Base-by-base conservation (phyloP, 2,329 filamentous ascomycete species). In the Colletotrichum eremochloae region DNA sequence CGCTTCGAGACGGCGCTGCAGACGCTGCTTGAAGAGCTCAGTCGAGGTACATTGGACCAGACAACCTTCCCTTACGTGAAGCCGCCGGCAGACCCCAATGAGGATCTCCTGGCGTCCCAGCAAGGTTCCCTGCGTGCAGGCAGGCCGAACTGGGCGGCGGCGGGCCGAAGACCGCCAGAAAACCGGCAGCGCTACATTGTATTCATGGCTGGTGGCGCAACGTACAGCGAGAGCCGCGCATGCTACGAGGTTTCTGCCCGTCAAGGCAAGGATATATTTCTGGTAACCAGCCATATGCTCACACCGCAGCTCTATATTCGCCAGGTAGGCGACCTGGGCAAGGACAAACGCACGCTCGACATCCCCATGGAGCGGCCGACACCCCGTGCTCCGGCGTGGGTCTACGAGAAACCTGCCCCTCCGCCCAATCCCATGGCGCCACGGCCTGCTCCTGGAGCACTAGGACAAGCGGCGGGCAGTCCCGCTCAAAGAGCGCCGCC, bases 121-220 rank as follows among this genome's bases (percentile, higher is more conserved):
- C 88, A 93, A 75, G 90, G 93, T 15, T 98, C 96, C 18, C 88
- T 99, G 33, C 93, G 96, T 70, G 94, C 94, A 12, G 95, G 95
- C 20, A 97, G 97, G 78, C 96, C 96, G 1, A 97, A 95, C 53
- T 99, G 96, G 96, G 96, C 96, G 2, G 94, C 94, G 65, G 92
- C 93, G 12, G 91, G 94, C 55, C 88, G 92, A 57, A 89, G 91
- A 85, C 71, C 90, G 87, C 72, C 81, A 1, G 96, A 98, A 80
- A 97, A 95, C 75, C 90, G 93, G 65, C 96, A 99, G 80, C 91
- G 96, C 64, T 88, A 98, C 66, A 93, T 99, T 71, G 92, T 98
- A 20, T 98, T 97, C 80, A 92, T 98, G 88, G 96, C 96, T 1
- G 96, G 96, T 60, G 96, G 96, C 56, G 96, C 96, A 29, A 98